A percentile compares a stretch with the other conserved stretches of the same genome.
These are phyloP conservation scores for Talaromyces sp. DNA, from an alignment of 2,329 filamentous ascomycete species.

Conservation along the genomic window DNA sequence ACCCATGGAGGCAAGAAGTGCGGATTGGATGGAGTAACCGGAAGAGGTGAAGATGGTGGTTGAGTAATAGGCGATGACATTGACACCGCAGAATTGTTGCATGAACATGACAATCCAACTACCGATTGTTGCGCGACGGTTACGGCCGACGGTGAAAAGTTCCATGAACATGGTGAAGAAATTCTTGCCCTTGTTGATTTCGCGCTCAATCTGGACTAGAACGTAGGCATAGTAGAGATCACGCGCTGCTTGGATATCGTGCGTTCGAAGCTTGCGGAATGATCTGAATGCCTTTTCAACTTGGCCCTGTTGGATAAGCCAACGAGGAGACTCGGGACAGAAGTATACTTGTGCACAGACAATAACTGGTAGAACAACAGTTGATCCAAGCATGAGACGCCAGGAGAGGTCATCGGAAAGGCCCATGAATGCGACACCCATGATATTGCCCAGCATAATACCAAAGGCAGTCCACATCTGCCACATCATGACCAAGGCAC, in stretches of 20 bases:
- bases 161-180: constrained; percentile 52
- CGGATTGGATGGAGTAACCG: constrained; percentile 47
- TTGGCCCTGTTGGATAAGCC: constrained; percentile 47
- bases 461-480: constrained; percentile 48
- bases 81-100: constrained; percentile 45
- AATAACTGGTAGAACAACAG: constrained; percentile 56
- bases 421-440: constrained; percentile 45
- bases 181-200: constrained; percentile 47
- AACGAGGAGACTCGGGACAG: constrained; percentile 54
- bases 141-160: constrained; percentile 57
- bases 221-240: constrained; percentile 54
- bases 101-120: constrained; percentile 58
- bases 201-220: constrained; percentile 57
- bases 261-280: constrained; percentile 45
- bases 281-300: constrained; percentile 46
- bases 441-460: constrained; percentile 46
- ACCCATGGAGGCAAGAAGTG: constrained; percentile 57
- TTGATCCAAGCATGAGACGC: constrained; percentile 65
- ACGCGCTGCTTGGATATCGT: constrained; percentile 50
- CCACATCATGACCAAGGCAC: constrained; percentile 50
- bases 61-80: constrained; percentile 58
- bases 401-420: constrained; percentile 52
- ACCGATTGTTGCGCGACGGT: constrained; percentile 54
- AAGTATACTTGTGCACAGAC: constrained; percentile 59
- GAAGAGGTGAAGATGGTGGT: constrained; percentile 57